Base-by-base conservation (phyloP, 148 eudicot species). In the Rhododendron mucronatum region DNA sequence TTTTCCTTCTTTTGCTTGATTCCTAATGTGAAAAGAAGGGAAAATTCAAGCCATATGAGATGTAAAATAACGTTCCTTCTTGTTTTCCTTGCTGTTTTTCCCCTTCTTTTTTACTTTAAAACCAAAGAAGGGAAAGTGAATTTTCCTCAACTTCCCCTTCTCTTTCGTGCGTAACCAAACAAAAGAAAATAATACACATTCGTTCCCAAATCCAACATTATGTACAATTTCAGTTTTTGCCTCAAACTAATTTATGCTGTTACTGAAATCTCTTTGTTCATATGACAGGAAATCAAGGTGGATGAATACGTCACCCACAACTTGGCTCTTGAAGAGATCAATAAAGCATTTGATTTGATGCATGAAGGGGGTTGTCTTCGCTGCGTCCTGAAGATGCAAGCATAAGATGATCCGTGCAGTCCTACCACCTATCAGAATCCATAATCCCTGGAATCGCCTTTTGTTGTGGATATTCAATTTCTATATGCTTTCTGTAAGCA, bases 281-380 rank as follows among this genome's bases (percentile, higher is more conserved):
- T 84, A 6, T 9, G 55, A 81, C 94, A 97, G 99, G 99, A 97
- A 92, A 95, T 97, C 91, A 97, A 97, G 95, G 96, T 97, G 47
- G 99, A 97, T 35, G 99, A 97, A 90, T 97, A 95, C 91, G 90
- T 97, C 85, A 97, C 99, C 69, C 98, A 97, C 91, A 93, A 85
- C 85, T 57, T 94, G 91, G 92, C 91, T 75, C 95, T 97, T 33
- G 83, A 79, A 12, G 95, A 95, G 83, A 97, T 97, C 89, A 97
- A 97, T 90, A 86, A 97, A 84, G 98, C 99, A 11, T 97, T 97
- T 85, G 93, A 97, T 87, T 90, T 95, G 92, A 86, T 97, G 98
- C 99, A 97, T 30, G 98, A 93, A 84, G 96, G 96, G 15, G 90
- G 84, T 63, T 95, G 99, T 88, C 98, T 97, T 86, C 98, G 99